Evolutionary conservation across 805 yeast genomes (phyloP).

Genomic region (Torulaspora delbrueckii): DNA sequence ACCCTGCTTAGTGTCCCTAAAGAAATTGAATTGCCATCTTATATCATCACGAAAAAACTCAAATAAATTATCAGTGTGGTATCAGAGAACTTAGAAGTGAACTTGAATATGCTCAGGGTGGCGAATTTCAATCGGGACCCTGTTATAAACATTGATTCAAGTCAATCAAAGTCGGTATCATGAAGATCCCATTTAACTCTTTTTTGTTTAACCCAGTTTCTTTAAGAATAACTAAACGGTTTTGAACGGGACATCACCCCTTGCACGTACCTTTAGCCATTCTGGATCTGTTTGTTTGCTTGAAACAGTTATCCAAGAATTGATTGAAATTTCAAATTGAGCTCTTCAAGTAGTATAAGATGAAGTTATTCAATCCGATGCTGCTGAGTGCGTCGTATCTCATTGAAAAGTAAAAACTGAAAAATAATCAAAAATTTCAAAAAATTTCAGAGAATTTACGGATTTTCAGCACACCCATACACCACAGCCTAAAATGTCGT

Average conservation of each 20-base stretch:
- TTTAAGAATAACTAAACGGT: slow-evolving; percentile 36
- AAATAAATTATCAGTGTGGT: not conserved
- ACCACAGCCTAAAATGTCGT: not conserved
- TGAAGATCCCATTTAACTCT: not conserved
- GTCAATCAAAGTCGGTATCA: slow-evolving; percentile 1
- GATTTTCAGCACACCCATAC: not conserved
- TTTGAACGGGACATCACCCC: slow-evolving; percentile 40
- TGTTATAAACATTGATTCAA: slow-evolving; percentile 2
- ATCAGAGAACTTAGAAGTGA: not conserved
- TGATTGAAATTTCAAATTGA: not conserved
- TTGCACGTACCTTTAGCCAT: slow-evolving; percentile 39
- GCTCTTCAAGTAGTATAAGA: not conserved
- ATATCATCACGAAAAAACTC: not conserved
- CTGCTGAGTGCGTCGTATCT: not conserved
- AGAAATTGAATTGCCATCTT: slow-evolving; percentile 7
- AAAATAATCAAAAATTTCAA: not conserved
- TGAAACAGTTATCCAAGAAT: not conserved
- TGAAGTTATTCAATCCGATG: not conserved
- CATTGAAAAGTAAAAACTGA: not conserved
- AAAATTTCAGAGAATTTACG: not conserved
- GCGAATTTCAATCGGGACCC: slow-evolving; percentile 2
- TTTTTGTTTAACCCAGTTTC: slow-evolving; percentile 8
- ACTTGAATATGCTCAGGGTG: slow-evolving; percentile 4
- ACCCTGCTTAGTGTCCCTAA: slow-evolving; percentile 14
- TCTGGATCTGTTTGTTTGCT: slow-evolving; percentile 27